phyloP scores from a whole-genome alignment of 2,329 filamentous ascomycete genomes.

The Neospermospora avenae region DNA sequence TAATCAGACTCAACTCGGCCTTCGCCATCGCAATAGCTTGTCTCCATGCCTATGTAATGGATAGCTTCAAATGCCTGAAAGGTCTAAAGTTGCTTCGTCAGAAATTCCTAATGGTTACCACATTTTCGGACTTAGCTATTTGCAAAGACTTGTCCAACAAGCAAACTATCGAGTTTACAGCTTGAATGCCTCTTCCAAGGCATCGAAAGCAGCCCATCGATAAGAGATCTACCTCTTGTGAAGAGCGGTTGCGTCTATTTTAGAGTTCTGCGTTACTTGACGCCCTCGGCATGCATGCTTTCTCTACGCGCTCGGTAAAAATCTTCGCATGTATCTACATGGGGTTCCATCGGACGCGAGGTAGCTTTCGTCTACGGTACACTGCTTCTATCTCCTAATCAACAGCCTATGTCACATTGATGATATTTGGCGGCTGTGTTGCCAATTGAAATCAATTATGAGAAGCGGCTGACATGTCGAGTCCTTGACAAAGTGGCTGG shows the following conservation, averaged over 20 bases:
- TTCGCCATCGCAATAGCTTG: background rate
- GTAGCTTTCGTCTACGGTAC: background rate
- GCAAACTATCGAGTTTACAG: background rate
- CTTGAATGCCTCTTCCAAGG: background rate
- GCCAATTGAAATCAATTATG: background rate
- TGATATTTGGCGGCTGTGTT: background rate
- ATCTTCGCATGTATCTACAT: background rate
- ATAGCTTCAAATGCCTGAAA: background rate
- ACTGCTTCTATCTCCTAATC: background rate
- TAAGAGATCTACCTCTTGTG: background rate
- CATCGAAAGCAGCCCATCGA: no score
- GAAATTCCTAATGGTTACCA: no score
- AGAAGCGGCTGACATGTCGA: background rate
- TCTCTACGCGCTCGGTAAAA: background rate
- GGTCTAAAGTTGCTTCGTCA: background rate
- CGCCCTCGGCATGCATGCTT: background rate
- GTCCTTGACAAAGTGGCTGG: background rate
- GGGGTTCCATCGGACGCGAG: background rate
- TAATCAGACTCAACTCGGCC: background rate
- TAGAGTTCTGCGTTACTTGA: background rate
- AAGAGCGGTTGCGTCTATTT: background rate
- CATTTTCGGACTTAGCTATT: no score
- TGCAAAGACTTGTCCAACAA: background rate
- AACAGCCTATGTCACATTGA: background rate
- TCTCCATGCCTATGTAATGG: no score